Base-by-base conservation (phyloP, 805 yeast species). In the Teunomyces kruisii region DNA sequence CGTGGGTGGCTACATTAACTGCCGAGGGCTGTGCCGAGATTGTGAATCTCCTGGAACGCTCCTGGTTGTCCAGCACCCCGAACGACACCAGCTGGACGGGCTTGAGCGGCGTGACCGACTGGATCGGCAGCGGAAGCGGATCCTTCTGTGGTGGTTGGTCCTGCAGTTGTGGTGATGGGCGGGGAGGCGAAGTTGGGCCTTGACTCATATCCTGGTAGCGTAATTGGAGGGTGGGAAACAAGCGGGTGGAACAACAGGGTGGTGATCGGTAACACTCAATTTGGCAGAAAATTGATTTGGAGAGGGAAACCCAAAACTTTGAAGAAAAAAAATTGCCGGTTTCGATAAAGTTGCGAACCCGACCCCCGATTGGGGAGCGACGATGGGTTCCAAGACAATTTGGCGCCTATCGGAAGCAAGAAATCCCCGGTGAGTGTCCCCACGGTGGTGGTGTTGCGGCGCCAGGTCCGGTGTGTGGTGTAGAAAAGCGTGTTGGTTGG, bases 21-120 rank as follows among this genome's bases (percentile, higher is more conserved):
- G 65, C 46, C 27, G 73, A 70, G 3, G 77, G 77, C 44, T 72
- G 74, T 2, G 77, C 72, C 6, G 70, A 61, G 16, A 72, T 72
- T 8, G 76, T 70, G 53, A 72, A 72, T 27, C 77, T 52, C 39
- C 76, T 53, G 9, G 67, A 54, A 35, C 68, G 57, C 36, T 72
- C 77, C 42, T 59, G 67, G 16, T 50, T 52, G 38, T 67, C 68
- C 35, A 58, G 51, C 42, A 67, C 73, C 22, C 65, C 61, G 45
- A 72, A 72, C 4, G 72, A 65, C 14, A 69, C 74, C 12, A 61
- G 48, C 37, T 50, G 52, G 31, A 32, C 17, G 15, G 49, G 29
- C 12, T 32, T 41, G 9, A 44, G 16, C 15, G 48, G 46, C 10
- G 32, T 16, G 15, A 38, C 44, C 28, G 39, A 36, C 13, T 45